Percentiles rank a stretch among this genome's conserved stretches.
Evolutionary conservation across 495 filamentous ascomycete species (phyloP).

Genomic region (Tuber microsphaerosporum): DNA sequence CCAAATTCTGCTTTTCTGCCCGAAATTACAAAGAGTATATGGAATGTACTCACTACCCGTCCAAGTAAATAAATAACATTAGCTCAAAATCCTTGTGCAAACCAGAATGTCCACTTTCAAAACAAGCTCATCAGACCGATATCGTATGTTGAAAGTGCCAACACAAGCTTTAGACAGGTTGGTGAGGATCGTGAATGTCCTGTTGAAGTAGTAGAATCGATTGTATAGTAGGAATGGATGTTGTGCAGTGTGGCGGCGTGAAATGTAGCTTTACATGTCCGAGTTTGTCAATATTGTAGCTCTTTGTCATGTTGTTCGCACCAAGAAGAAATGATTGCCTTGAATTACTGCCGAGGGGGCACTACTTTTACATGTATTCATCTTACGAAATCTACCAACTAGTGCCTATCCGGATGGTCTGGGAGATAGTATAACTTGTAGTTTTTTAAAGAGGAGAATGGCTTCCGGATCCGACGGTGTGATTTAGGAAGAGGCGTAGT

Average conservation of each 20-base stretch:
- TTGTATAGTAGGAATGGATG: neutral
- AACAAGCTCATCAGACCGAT: neutral
- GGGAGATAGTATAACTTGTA: too few species aligned
- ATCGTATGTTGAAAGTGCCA: neutral
- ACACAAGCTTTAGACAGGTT: neutral
- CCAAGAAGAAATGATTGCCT: neutral
- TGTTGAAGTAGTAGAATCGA: neutral
- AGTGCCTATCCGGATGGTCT: too few species aligned
- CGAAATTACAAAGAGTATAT: too few species aligned
- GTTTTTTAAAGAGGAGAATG: neutral
- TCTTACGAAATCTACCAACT: too few species aligned
- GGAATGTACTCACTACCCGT: too few species aligned
- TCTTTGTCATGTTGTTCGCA: neutral
- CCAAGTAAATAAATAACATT: too few species aligned
- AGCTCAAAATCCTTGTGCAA: too few species aligned
- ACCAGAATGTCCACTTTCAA: too few species aligned
- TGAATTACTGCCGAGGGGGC: neutral
- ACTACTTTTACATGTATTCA: neutral
- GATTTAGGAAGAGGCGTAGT: neutral
- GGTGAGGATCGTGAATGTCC: neutral
- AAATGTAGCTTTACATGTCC: neutral
- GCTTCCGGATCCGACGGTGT: neutral
- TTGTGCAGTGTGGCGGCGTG: neutral
- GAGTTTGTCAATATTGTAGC: neutral
- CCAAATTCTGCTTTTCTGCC: too few species aligned